phyloP scores from a whole-genome alignment of 768 basidiomycete species.

The Pisolithus marmoratus region DNA sequence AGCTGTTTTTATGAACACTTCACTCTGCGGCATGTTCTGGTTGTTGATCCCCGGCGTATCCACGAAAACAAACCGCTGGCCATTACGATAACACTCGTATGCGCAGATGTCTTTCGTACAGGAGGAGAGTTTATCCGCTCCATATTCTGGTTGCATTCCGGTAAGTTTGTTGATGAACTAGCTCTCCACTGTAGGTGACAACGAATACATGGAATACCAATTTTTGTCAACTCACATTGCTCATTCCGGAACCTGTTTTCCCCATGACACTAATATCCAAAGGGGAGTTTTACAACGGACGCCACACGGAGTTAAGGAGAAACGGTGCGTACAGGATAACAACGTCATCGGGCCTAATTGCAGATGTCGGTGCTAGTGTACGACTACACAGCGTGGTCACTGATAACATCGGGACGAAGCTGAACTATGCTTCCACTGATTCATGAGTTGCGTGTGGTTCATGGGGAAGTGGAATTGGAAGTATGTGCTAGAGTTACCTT shows the following conservation, averaged over 20 bases:
- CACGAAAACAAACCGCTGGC: neutral
- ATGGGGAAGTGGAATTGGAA: too few species aligned
- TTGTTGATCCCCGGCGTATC: neutral
- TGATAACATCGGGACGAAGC: too few species aligned
- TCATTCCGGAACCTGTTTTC: too few species aligned
- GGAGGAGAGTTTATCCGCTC: neutral
- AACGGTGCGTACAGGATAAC: neutral
- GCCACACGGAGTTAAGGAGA: too few species aligned
- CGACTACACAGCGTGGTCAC: neutral
- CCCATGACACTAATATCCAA: too few species aligned
- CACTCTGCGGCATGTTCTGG: neutral
- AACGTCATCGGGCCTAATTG: neutral
- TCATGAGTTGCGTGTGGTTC: too few species aligned
- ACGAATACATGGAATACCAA: too few species aligned
- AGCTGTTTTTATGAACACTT: neutral
- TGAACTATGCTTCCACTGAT: too few species aligned
- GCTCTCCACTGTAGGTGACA: neutral
- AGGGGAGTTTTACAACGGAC: too few species aligned
- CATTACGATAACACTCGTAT: neutral
- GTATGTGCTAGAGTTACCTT: too few species aligned
- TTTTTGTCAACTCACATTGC: too few species aligned
- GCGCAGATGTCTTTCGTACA: neutral
- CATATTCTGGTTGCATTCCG: neutral
- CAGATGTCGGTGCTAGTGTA: neutral
- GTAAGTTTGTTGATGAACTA: neutral